Evolutionary conservation across 352 stramenopile species (phyloP).

Genomic region (Phytophthora kernoviae): DNA sequence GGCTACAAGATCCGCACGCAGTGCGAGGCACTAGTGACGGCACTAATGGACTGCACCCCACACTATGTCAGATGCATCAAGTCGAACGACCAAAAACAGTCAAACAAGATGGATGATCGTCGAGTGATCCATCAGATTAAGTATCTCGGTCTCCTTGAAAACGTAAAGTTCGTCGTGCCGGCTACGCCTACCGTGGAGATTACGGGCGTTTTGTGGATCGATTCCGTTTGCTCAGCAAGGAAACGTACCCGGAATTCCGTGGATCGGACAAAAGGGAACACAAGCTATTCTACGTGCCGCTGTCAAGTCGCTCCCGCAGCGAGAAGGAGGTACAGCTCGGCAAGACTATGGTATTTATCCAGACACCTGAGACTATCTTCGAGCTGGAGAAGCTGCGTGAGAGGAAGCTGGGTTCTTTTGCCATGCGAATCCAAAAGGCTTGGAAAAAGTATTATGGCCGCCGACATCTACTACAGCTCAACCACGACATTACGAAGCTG

Average conservation of each 20-base stretch:
- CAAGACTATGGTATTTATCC: constrained; percentile 93
- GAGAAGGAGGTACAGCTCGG: constrained; percentile 87
- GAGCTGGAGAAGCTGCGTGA: constrained; percentile 88
- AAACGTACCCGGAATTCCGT: constrained; percentile 84
- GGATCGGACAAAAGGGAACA: constrained; percentile 85
- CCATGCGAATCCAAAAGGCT: constrained; percentile 78
- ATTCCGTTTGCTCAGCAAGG: constrained; percentile 80
- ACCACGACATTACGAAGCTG: constrained; percentile 86
- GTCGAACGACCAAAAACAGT: constrained; percentile 89
- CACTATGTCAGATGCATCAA: constrained; percentile 94
- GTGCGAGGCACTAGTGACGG: constrained; percentile 85
- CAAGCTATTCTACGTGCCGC: constrained; percentile 84
- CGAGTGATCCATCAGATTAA: constrained; percentile 90
- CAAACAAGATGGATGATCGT: constrained; percentile 85
- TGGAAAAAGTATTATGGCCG: constrained; percentile 85
- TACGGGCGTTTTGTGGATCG: constrained; percentile 88
- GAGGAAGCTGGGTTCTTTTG: constrained; percentile 77
- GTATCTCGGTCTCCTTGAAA: constrained; percentile 87
- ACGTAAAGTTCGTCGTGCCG: constrained; percentile 87
- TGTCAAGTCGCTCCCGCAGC: constrained; percentile 64
- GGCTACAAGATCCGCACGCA: constrained; percentile 88
- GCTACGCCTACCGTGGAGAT: constrained; percentile 86
- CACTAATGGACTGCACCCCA: constrained; percentile 90
- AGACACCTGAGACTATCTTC: constrained; percentile 90
- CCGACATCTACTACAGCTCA: constrained; percentile 84